Conservation (phyloP, 2,329 filamentous ascomycete species). For the Periglandula ipomoeae region DNA sequence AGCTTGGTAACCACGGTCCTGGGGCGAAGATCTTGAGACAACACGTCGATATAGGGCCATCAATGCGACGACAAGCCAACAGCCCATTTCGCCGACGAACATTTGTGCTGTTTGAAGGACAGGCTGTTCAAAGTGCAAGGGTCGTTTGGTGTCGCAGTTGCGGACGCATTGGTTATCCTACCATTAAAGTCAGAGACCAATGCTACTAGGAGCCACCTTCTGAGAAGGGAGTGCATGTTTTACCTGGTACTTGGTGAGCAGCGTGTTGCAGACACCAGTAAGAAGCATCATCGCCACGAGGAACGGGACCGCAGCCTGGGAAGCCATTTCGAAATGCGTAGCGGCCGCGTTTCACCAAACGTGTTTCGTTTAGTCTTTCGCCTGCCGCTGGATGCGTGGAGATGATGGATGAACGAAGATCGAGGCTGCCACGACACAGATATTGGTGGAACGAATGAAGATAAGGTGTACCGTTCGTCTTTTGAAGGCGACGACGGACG, state of each 20-base stretch:
- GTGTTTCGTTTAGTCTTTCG: neutral
- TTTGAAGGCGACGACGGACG: neutral
- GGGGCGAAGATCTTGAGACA: conserved; percentile 31
- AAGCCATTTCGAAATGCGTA: conserved; percentile 47
- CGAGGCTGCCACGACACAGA: neutral
- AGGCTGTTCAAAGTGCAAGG: conserved; percentile 78
- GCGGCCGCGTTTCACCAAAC: neutral
- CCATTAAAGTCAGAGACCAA: neutral
- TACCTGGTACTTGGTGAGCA: conserved; percentile 94
- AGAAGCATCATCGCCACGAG: conserved; percentile 94
- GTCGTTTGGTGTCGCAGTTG: conserved; percentile 68
- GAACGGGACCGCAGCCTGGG: conserved; percentile 65
- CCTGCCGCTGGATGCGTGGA: neutral
- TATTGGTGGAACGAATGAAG: neutral
- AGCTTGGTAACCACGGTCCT: conserved; percentile 54
- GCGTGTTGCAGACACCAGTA: conserved; percentile 92
- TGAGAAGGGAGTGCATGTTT: neutral
- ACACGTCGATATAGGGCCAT: conserved; percentile 58
- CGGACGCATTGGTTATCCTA: conserved; percentile 95
- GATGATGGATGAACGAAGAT: neutral
- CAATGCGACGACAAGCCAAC: conserved; percentile 79
- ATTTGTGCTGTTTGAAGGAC: conserved; percentile 96
- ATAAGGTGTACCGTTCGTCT: neutral
- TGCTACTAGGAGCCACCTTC: no score
- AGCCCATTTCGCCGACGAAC: conserved; percentile 94